Percentiles rank a stretch among this genome's conserved stretches.
Conservation (phyloP, 371 early-diverging fungal genomes). For the Thermomucor indicae-seudaticae region DNA sequence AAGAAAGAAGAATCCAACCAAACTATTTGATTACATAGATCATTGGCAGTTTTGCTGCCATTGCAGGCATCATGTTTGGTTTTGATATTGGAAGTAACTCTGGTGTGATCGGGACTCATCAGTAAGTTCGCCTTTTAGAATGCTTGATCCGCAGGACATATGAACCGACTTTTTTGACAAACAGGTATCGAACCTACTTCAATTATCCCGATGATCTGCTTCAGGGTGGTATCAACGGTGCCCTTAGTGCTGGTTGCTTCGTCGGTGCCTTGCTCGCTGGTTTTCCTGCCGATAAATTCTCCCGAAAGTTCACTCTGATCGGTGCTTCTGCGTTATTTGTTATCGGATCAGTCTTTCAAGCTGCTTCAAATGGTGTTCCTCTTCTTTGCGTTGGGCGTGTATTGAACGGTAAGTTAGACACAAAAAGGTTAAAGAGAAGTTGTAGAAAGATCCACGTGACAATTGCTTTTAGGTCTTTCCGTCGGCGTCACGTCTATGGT, state of each 20-base stretch:
- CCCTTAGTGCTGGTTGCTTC: constrained; percentile 31
- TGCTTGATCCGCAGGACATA: not conserved
- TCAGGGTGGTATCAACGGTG: constrained; percentile 62
- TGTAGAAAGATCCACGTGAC: not conserved
- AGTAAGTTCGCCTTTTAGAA: constrained; percentile 19
- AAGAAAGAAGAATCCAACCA: not conserved
- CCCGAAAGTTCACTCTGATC: constrained; percentile 28
- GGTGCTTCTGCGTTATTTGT: constrained; percentile 22
- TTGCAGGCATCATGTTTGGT: constrained; percentile 61
- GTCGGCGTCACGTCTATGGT: constrained; percentile 60
- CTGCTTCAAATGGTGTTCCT: constrained; percentile 28
- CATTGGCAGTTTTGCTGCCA: constrained; percentile 51
- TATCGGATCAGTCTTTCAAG: constrained; percentile 23
- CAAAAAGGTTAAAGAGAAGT: not conserved
- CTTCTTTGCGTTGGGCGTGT: constrained; percentile 29
- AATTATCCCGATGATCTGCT: constrained; percentile 42
- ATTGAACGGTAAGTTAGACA: constrained; percentile 15
- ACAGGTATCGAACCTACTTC: constrained; percentile 53
- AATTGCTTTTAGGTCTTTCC: constrained; percentile 16
- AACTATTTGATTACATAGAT: constrained; percentile 23
- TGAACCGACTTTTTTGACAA: not conserved
- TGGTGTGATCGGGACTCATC: constrained; percentile 50
- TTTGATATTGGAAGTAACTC: constrained; percentile 60
- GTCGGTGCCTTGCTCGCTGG: constrained; percentile 26
- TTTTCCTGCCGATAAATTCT: constrained; percentile 23